Conservation (phyloP, 306 rosid species). For the Medicago ruthenica region DNA sequence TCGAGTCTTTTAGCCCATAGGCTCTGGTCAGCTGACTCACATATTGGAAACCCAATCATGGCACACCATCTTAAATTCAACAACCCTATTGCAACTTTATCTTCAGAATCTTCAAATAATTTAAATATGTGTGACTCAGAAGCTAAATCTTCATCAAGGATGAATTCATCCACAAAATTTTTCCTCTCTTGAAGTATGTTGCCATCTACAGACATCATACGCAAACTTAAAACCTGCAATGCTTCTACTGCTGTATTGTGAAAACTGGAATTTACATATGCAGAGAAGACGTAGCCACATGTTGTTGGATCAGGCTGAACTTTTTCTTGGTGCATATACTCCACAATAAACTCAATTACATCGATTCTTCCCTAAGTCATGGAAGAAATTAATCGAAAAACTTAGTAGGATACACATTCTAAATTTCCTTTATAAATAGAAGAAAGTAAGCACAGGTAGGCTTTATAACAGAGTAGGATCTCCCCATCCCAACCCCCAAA, state of each 20-base stretch:
- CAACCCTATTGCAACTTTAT: conserved; percentile 61
- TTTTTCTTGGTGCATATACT: conserved; percentile 68
- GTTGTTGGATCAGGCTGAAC: conserved; percentile 66
- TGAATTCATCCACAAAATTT: conserved; percentile 50
- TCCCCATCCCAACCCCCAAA: too few relatives aligned
- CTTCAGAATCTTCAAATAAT: conserved; percentile 62
- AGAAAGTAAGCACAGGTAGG: not conserved
- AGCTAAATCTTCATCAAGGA: conserved; percentile 61
- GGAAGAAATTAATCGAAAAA: conserved; percentile 16
- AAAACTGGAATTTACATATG: conserved; percentile 61
- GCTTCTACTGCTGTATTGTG: conserved; percentile 74
- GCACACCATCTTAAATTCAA: conserved; percentile 83
- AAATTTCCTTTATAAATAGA: conserved; percentile 30
- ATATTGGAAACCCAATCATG: conserved; percentile 62
- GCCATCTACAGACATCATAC: conserved; percentile 59
- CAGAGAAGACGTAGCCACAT: conserved; percentile 71
- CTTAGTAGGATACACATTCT: not conserved
- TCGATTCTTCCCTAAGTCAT: conserved; percentile 69
- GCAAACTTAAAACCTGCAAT: conserved; percentile 69
- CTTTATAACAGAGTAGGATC: too few relatives aligned
- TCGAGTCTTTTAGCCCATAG: conserved; percentile 71
- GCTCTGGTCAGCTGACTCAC: conserved; percentile 65
- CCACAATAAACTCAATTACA: conserved; percentile 73
- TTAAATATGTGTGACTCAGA: conserved; percentile 58
- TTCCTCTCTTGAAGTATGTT: conserved; percentile 43